These are phyloP conservation scores for Cornus suecica DNA, from an alignment of 148 eudicot species.

Conservation along the genomic window DNA sequence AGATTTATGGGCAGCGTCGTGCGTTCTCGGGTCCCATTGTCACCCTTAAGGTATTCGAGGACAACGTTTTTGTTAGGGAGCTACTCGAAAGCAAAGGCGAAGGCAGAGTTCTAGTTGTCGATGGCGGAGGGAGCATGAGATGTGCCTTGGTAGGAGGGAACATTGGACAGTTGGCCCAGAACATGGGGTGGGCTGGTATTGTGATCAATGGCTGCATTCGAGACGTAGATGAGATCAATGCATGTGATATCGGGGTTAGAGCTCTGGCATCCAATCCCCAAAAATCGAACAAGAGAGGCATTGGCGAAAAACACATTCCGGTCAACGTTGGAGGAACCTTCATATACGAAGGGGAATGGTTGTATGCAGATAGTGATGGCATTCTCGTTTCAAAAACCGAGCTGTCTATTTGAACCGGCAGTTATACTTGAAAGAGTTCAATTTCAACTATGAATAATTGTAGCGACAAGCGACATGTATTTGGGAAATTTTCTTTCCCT, in stretches of 20 bases:
- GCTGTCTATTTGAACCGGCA: slow-evolving; percentile 25
- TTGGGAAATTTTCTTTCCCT: neutral
- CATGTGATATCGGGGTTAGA: slow-evolving; percentile 42
- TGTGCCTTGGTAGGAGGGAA: slow-evolving; percentile 45
- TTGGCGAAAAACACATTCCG: slow-evolving; percentile 35
- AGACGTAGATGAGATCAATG: slow-evolving; percentile 44
- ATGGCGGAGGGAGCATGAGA: slow-evolving; percentile 45
- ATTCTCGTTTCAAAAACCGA: slow-evolving; percentile 36
- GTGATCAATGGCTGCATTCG: slow-evolving; percentile 41
- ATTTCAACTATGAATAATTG: neutral
- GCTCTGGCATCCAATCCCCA: slow-evolving; percentile 41
- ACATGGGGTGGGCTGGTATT: slow-evolving; percentile 47
- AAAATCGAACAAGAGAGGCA: slow-evolving; percentile 34
- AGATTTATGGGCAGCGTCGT: slow-evolving; percentile 34
- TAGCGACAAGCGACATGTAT: neutral
- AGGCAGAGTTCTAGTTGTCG: slow-evolving; percentile 43
- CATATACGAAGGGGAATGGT: slow-evolving; percentile 38
- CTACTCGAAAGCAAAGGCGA: slow-evolving; percentile 42
- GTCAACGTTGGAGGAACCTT: slow-evolving; percentile 32
- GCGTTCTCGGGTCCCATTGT: slow-evolving; percentile 37
- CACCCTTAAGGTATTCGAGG: slow-evolving; percentile 43
- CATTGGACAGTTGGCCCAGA: slow-evolving; percentile 40
- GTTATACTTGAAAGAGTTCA: neutral
- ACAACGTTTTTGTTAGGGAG: slow-evolving; percentile 45
- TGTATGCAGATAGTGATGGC: slow-evolving; percentile 49